These are phyloP conservation scores for Arthrinium puccinioides DNA, from an alignment of 2,329 filamentous ascomycete species.

Conservation along the genomic window DNA sequence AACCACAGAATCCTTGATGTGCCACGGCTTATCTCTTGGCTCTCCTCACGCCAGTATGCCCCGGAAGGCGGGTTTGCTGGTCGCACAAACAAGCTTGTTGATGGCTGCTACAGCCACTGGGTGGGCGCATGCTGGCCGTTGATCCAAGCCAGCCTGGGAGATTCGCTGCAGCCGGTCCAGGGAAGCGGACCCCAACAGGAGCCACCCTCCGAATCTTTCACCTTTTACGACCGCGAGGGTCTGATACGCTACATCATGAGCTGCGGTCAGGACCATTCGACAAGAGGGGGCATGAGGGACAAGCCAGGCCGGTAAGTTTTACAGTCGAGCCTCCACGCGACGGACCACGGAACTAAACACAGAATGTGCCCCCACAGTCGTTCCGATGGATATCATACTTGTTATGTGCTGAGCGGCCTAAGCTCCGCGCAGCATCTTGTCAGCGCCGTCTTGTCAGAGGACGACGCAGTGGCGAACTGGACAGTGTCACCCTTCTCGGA, in stretches of 20 bases:
- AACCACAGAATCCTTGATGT: slow-evolving; percentile 68
- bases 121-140: slow-evolving; percentile 92
- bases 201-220: slow-evolving; percentile 15
- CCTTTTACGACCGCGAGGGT: slow-evolving; percentile 69
- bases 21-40: slow-evolving; percentile 72
- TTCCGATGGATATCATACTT: slow-evolving; percentile 87
- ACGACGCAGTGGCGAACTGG: slow-evolving; percentile 26
- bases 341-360: slow-evolving; percentile 11
- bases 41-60: slow-evolving; percentile 80
- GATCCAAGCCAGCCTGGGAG: slow-evolving; percentile 69
- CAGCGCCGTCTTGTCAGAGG: slow-evolving; percentile 24
- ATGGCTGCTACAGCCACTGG: slow-evolving; percentile 98
- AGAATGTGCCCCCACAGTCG: slow-evolving; percentile 37
- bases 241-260: slow-evolving; percentile 82
- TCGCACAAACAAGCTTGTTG: slow-evolving; percentile 94
- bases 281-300: slow-evolving; percentile 76
- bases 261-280: slow-evolving; percentile 71
- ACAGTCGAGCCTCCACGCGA: slow-evolving; percentile 6
- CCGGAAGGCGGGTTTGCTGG: slow-evolving; percentile 92
- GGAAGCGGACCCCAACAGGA: slow-evolving; percentile 11
- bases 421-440: slow-evolving; percentile 69
- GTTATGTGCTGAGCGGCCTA: slow-evolving; percentile 82
- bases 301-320: slow-evolving; percentile 78
- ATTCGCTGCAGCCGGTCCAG: slow-evolving; percentile 25
- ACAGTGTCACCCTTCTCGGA: slow-evolving; percentile 41